Percentiles rank a stretch among this genome's conserved stretches.
These are phyloP conservation scores for Crucibulum laeve DNA, from an alignment of 768 basidiomycete genomes.

Conservation along the genomic window DNA sequence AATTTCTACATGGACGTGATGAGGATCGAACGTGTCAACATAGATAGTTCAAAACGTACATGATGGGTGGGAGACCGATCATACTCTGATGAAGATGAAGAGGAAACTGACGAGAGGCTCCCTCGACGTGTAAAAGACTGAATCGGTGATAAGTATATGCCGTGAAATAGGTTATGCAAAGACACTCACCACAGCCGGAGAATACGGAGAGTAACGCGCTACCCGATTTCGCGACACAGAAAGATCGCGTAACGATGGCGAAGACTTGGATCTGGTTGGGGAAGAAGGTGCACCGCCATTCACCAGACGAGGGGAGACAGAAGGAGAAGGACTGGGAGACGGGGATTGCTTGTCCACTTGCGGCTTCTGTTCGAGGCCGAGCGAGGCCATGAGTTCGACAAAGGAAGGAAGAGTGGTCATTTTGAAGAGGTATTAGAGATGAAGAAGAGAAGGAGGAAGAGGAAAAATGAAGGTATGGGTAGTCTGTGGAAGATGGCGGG, in stretches of 20 bases:
- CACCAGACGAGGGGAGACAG: slow-evolving; percentile 30
- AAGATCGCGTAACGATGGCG: slow-evolving; percentile 37
- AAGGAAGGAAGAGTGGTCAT: slow-evolving; percentile 84
- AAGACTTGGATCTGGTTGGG: slow-evolving; percentile 38
- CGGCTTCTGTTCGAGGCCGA: slow-evolving; percentile 60
- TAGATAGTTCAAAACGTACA: slow-evolving; percentile 9
- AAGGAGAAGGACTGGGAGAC: slow-evolving; percentile 41
- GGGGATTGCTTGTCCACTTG: slow-evolving; percentile 29
- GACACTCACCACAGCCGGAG: slow-evolving; percentile 31
- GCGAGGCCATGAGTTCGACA: slow-evolving; percentile 80
- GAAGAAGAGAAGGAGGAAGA: slow-evolving; percentile 22
- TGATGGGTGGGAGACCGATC: slow-evolving; percentile 30
- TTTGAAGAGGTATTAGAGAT: slow-evolving; percentile 20
- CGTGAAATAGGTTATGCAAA: slow-evolving; percentile 1
- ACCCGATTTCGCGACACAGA: slow-evolving; percentile 27
- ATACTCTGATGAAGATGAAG: slow-evolving; percentile 27
- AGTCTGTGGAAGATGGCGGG: slow-evolving; percentile 14
- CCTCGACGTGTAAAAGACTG: slow-evolving; percentile 40
- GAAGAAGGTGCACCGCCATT: slow-evolving; percentile 22
- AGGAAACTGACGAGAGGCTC: slow-evolving; percentile 43
- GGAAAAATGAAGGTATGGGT: slow-evolving; percentile 25
- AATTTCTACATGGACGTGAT: slow-evolving; percentile 21
- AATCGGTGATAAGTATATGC: slow-evolving; percentile 5
- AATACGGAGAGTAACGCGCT: slow-evolving; percentile 49
- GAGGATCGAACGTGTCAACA: background rate